These are phyloP conservation scores for Tolypocladium guangdongense DNA, from an alignment of 2,329 filamentous ascomycete species.

Conservation along the genomic window DNA sequence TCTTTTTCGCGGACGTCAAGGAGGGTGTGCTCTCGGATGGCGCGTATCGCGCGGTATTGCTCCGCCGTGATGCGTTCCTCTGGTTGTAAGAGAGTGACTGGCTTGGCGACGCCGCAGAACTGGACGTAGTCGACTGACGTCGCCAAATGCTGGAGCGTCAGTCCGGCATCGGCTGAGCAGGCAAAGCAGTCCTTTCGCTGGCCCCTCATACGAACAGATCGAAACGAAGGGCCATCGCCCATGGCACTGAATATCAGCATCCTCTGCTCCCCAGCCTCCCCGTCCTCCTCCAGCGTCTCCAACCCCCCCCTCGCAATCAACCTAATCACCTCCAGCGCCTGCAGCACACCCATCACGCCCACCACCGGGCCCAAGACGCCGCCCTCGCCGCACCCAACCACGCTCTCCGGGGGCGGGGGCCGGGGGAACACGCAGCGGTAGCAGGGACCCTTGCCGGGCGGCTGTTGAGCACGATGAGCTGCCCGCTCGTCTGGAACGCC, in stretches of 20 bases:
- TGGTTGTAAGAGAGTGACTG: constrained; percentile 44
- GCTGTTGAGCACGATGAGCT: constrained; percentile 79
- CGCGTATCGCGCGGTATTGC: constrained; percentile 37
- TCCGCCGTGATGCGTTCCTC: constrained; percentile 58
- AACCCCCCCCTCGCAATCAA: constrained; percentile 44
- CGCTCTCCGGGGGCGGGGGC: constrained; percentile 72
- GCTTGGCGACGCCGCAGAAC: constrained; percentile 62
- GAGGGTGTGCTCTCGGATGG: constrained; percentile 39
- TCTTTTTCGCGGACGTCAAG: constrained; percentile 78
- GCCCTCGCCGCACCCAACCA: constrained; percentile 82
- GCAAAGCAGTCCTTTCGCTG: constrained; percentile 62
- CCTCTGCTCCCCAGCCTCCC: constrained; percentile 14
- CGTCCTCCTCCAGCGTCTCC: constrained; percentile 5
- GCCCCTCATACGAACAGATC: constrained; percentile 62
- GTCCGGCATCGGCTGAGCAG: constrained; percentile 50
- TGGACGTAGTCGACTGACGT: constrained; percentile 68
- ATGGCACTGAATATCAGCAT: constrained; percentile 39
- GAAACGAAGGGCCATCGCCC: constrained; percentile 41
- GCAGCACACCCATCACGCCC: constrained; percentile 83
- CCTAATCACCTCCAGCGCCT: constrained; percentile 83
- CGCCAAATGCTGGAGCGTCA: constrained; percentile 52
- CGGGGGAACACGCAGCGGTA: constrained; percentile 89
- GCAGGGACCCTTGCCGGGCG: constrained; percentile 67
- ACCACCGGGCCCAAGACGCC: constrained; percentile 90
- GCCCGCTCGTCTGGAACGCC: constrained; percentile 78